Evolutionary conservation across 345 rosid species (phyloP).

Genomic region (Camelina hispida): DNA sequence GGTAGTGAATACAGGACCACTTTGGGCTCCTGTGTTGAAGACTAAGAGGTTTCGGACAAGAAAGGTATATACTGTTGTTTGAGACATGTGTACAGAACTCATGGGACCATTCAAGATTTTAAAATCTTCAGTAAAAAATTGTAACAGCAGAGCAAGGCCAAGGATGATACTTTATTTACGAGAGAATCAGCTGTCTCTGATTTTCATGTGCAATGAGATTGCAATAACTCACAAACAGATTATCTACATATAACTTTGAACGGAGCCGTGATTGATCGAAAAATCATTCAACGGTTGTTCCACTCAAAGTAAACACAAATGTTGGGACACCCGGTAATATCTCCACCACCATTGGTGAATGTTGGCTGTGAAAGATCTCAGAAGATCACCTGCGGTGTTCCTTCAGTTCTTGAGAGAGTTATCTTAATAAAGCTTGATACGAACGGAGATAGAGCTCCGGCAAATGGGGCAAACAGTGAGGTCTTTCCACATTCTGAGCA

Average conservation of each 20-base stretch:
- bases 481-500: conserved; percentile 84
- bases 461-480: conserved; percentile 79
- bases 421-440: conserved; percentile 77
- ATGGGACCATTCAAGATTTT: conserved; percentile 12
- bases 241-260: conserved; percentile 28
- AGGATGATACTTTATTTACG: conserved; percentile 21
- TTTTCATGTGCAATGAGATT: conserved; percentile 22
- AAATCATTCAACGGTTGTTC: not conserved
- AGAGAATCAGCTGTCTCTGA: not conserved
- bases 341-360: conserved; percentile 4
- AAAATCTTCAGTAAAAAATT: conserved; percentile 1
- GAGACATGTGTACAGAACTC: conserved; percentile 8
- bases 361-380: conserved; percentile 19
- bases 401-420: conserved; percentile 20
- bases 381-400: conserved; percentile 9
- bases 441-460: conserved; percentile 62
- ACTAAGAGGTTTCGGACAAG: conserved; percentile 29
- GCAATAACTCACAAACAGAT: conserved; percentile 23
- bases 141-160: conserved; percentile 16
- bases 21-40: conserved; percentile 9
- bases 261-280: conserved; percentile 9
- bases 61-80: conserved; percentile 31
- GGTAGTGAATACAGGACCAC: not conserved
- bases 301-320: not conserved
- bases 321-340: conserved; percentile 26